Percentiles rank a stretch among this genome's conserved stretches.
phyloP scores from a whole-genome alignment of 768 basidiomycete genomes.

The Austroboletus eburneus region DNA sequence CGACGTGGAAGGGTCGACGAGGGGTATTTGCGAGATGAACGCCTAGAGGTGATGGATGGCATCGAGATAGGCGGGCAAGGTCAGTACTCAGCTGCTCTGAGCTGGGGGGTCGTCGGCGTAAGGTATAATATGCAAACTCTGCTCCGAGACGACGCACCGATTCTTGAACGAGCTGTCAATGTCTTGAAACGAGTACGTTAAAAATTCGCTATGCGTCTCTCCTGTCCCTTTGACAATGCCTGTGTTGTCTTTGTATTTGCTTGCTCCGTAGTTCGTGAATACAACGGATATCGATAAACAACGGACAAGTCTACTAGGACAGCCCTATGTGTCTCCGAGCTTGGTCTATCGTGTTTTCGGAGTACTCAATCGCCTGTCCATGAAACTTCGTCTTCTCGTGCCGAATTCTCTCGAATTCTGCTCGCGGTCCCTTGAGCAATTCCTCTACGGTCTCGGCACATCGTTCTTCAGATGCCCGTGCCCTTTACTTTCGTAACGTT shows the following conservation, averaged over 20 bases:
- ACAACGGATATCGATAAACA: constrained; percentile 10
- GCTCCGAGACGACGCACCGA: constrained; percentile 45
- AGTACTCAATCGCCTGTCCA: constrained; percentile 58
- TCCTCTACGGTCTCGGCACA: constrained; percentile 70
- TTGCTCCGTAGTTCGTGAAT: background rate
- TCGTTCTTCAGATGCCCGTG: constrained; percentile 71
- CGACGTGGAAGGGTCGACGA: constrained; percentile 63
- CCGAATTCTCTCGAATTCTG: constrained; percentile 62
- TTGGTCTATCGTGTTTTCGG: constrained; percentile 57
- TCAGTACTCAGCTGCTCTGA: constrained; percentile 46
- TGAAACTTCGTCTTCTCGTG: constrained; percentile 57
- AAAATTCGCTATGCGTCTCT: constrained; percentile 60
- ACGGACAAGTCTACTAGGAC: constrained; percentile 20
- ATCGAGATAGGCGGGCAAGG: constrained; percentile 56
- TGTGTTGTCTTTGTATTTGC: background rate
- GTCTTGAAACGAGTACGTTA: constrained; percentile 63
- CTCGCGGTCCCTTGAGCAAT: constrained; percentile 59
- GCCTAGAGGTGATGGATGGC: constrained; percentile 53
- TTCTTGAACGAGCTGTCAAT: constrained; percentile 71
- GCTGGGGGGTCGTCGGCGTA: constrained; percentile 7
- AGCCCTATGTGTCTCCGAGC: constrained; percentile 70
- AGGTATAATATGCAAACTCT: background rate
- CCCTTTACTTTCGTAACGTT: constrained; percentile 49
- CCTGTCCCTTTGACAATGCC: constrained; percentile 52
- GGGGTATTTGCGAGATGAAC: constrained; percentile 70